These are phyloP conservation scores for Tephrocybe sp. DNA, from an alignment of 768 basidiomycete species.

Conservation along the genomic window DNA sequence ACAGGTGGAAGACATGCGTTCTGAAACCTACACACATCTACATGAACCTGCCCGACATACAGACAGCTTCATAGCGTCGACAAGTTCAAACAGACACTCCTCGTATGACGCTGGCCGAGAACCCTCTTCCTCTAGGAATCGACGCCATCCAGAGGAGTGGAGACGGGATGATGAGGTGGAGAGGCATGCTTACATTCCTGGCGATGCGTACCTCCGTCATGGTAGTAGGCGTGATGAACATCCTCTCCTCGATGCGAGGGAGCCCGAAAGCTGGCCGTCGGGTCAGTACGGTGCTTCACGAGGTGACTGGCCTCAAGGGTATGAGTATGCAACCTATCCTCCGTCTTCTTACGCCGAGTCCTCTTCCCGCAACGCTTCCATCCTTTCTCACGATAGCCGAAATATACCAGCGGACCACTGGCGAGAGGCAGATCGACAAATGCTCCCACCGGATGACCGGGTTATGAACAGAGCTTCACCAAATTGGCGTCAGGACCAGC, in stretches of 20 bases:
- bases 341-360: constrained; percentile 48
- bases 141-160: constrained; percentile 52
- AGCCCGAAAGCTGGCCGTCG: constrained; percentile 47
- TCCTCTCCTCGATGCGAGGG: constrained; percentile 43
- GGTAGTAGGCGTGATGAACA: constrained; percentile 48
- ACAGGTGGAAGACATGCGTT: constrained; percentile 51
- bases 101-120: constrained; percentile 52
- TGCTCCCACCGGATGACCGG: constrained; percentile 16
- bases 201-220: constrained; percentile 49
- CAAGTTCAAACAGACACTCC: constrained; percentile 37
- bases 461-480: constrained; percentile 27
- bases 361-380: constrained; percentile 38
- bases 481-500: constrained; percentile 38
- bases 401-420: constrained; percentile 41
- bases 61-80: constrained; percentile 48
- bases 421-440: constrained; percentile 39
- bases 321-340: constrained; percentile 40
- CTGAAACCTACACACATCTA: constrained; percentile 53
- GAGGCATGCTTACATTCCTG: constrained; percentile 35
- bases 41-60: constrained; percentile 46
- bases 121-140: constrained; percentile 50
- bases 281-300: constrained; percentile 41
- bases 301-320: constrained; percentile 51
- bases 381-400: constrained; percentile 39
- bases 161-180: constrained; percentile 47